Evolutionary conservation across 345 rosid species (phyloP).

Genomic region (Corymbia maculata): DNA sequence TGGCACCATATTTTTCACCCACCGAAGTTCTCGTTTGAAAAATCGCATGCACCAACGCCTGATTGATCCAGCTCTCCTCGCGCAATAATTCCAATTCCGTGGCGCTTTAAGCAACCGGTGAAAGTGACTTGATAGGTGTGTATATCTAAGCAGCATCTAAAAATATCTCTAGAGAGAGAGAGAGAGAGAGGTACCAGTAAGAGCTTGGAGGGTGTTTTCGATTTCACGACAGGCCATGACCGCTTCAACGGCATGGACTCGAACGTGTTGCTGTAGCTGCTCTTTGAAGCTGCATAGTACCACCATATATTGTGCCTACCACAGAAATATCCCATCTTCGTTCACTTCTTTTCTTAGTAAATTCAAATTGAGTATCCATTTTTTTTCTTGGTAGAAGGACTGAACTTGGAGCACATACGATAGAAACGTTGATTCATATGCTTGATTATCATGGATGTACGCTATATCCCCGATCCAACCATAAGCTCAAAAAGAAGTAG

Average conservation of each 20-base stretch:
- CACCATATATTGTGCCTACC: constrained; percentile 81
- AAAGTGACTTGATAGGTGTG: neutral
- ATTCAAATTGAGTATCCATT: neutral
- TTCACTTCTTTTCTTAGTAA: neutral
- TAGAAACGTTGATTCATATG: neutral
- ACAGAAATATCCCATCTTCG: neutral
- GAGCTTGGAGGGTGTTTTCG: constrained; percentile 81
- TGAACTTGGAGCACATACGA: neutral
- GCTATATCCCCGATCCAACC: neutral
- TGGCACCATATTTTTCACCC: neutral
- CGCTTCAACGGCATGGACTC: constrained; percentile 97
- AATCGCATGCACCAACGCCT: neutral
- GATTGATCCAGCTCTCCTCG: neutral
- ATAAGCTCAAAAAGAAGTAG: neutral
- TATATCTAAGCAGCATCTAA: neutral
- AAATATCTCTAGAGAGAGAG: neutral
- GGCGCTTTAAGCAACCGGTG: neutral
- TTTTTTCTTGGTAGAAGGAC: neutral
- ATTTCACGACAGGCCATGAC: constrained; percentile 99
- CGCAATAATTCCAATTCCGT: neutral
- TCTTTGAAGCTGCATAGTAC: constrained; percentile 92
- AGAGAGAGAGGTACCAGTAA: constrained; percentile 49
- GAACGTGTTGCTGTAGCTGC: constrained; percentile 96
- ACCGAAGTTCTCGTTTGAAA: neutral
- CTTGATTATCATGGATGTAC: neutral